Base-by-base conservation (phyloP, 192 early-diverging fungal species). In the Spizellomyces sp. region DNA sequence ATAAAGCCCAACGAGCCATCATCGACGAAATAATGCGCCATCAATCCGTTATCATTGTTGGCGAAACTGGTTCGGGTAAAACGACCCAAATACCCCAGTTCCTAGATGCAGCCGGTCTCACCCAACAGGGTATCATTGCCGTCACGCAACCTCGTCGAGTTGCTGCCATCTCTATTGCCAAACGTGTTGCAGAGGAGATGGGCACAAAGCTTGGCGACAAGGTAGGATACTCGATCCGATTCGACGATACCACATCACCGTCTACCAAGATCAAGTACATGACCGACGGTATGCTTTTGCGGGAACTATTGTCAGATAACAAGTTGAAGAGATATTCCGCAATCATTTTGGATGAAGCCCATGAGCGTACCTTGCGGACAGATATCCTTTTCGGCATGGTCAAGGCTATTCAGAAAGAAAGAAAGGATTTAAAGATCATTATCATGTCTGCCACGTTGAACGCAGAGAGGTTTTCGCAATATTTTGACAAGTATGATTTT, bases 381-480 rank as follows among this genome's bases (percentile, higher is more conserved):
- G 98, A 99, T 77, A 92, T 99, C 52, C 72, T 99, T 44, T 94
- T 99, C 80, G 98, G 95, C 8, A 94, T 95, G 92, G 83, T 97
- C 15, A 95, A 95, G 74, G 88, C 83, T 6, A 95, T 96, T 27
- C 93, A 94, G 76, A 77, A 86, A 61, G 81, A 86, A 46, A 76
- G 96, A 14, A 56, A 73, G 27, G 89, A 90, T 58, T 82, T 99
- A 12, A 96, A 93, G 82, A 88, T 98, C 8, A 86, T 99, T 17
- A 88, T 99, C 50, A 99, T 98, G 96, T 91, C 88, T 63, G 98
- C 98, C 5, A 99, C 98, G 0, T 77, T 99, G 58, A 93, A 99
- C 71, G 95, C 98, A 8, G 91, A 94, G 62, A 87, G 88, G 59
- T 99, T 99, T 72, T 88, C 92, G 0, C 85, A 84, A 48, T 99